A percentile compares a stretch with the other conserved stretches of the same genome.
phyloP scores from a whole-genome alignment of 1,284 basidiomycete genomes.

The Puccinia hordei region DNA sequence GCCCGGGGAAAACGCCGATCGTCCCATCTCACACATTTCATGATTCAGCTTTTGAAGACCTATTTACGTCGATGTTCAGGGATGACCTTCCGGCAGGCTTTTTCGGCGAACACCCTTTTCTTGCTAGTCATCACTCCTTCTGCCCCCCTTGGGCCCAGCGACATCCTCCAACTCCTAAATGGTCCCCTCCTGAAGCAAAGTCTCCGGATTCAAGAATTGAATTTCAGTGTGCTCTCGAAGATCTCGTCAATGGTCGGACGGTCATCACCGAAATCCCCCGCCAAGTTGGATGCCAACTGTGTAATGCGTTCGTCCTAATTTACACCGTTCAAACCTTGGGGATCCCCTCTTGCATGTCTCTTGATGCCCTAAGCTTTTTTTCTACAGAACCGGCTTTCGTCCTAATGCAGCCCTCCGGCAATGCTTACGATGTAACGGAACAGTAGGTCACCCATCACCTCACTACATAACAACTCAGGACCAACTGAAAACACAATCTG shows the following conservation, averaged over 20 bases:
- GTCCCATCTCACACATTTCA: neutral
- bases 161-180: neutral
- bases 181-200: conserved; percentile 1
- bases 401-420: conserved; percentile 7
- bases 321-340: neutral
- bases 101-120: conserved; percentile 6
- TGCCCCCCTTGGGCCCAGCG: neutral
- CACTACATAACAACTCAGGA: neutral
- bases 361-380: conserved; percentile 56
- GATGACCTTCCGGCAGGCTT: conserved; percentile 29
- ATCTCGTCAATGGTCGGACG: conserved; percentile 86
- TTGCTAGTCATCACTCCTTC: neutral
- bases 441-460: conserved; percentile 8
- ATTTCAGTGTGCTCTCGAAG: conserved; percentile 84
- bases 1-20: neutral
- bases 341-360: conserved; percentile 16
- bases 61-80: conserved; percentile 33
- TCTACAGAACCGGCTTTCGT: conserved; percentile 54
- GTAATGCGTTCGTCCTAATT: conserved; percentile 69
- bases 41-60: conserved; percentile 8
- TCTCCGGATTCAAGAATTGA: conserved; percentile 71
- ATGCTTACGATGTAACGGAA: conserved; percentile 24
- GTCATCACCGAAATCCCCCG: conserved; percentile 88
- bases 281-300: conserved; percentile 74
- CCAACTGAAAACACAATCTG: neutral